Base-by-base conservation (phyloP, 441 rosid species). In the Pelargonium citronellum region DNA sequence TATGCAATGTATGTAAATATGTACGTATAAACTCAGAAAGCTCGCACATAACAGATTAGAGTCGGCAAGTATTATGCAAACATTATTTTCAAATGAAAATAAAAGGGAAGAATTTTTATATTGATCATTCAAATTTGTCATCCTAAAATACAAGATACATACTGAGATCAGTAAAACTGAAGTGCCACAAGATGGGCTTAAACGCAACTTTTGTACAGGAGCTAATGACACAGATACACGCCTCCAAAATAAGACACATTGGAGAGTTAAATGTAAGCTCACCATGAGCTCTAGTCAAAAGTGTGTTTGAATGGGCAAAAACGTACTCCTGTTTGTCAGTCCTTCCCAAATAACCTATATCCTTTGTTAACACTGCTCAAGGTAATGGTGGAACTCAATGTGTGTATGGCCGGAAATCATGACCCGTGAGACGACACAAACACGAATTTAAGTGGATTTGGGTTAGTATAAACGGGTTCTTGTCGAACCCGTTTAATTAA, bases 81-180 rank as follows among this genome's bases (percentile, higher is more conserved):
- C 24, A 22, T 22, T 22, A 22, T 22, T 22, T 22, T 62, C 60
- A 12, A 43, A 13, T 27, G n/a, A 20, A 43, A 22, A 43, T 19
- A 1, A 22, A 22, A 22, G 24, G 24, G 24, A 22, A 22, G 24
- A 20, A 51, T 51, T n/a, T 51, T 5, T 13, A n/a, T 15, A 51
- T 19, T 51, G n/a, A 39, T 4, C n/a, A 13, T 15, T 51, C 19
- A 51, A 51, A 15, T 13, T n/a, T 51, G 58, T 12, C 58, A 51
- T 51, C 58, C 58, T n/a, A 6, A n/a, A n/a, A 51, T 51, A n/a
- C 19, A 51, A 51, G 19, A 51, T 51, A 51, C 58, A 51, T 51
- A n/a, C n/a, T 51, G 7, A 15, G 58, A 51, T 51, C 4, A 15
- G 6, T 51, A 51, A 51, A 51, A 51, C 19, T 51, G 19, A 3